These are phyloP conservation scores for Pythium sukuiense DNA, from an alignment of 352 stramenopile species.

Conservation along the genomic window DNA sequence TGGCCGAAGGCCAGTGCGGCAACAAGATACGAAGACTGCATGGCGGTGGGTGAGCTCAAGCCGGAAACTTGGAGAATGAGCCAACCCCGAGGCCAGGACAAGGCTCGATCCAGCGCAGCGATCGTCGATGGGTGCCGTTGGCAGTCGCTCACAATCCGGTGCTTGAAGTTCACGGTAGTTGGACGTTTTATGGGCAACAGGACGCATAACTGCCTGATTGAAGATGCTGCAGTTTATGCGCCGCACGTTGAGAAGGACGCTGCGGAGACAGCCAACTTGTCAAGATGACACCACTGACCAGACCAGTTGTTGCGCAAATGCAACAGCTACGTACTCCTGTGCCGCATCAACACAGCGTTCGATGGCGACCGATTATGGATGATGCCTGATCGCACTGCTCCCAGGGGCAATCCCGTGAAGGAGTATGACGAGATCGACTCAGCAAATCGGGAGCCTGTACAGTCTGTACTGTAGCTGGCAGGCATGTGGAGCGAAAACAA, in stretches of 20 bases:
- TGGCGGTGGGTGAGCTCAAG: not conserved
- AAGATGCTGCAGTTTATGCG: not conserved
- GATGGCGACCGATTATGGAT: no score
- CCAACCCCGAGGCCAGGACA: not conserved
- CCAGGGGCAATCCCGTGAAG: no score
- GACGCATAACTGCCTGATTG: not conserved
- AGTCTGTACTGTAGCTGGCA: no score
- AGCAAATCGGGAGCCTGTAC: no score
- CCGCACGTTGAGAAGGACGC: not conserved
- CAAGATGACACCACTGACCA: no score
- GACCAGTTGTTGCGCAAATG: not conserved
- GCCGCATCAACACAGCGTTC: not conserved
- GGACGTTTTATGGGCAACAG: not conserved
- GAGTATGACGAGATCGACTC: no score
- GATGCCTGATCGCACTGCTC: no score
- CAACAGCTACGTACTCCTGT: not conserved
- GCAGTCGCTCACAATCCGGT: not conserved
- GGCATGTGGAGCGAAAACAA: no score
- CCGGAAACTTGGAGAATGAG: not conserved
- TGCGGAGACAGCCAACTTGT: no score
- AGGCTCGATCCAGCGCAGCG: no score
- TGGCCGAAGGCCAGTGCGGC: not conserved
- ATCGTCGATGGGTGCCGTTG: not conserved
- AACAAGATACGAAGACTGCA: not conserved
- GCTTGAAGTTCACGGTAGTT: not conserved